Percentiles rank a stretch among this genome's conserved stretches.
Conservation (phyloP, 495 filamentous ascomycete species). For the Penicillium silybi region DNA sequence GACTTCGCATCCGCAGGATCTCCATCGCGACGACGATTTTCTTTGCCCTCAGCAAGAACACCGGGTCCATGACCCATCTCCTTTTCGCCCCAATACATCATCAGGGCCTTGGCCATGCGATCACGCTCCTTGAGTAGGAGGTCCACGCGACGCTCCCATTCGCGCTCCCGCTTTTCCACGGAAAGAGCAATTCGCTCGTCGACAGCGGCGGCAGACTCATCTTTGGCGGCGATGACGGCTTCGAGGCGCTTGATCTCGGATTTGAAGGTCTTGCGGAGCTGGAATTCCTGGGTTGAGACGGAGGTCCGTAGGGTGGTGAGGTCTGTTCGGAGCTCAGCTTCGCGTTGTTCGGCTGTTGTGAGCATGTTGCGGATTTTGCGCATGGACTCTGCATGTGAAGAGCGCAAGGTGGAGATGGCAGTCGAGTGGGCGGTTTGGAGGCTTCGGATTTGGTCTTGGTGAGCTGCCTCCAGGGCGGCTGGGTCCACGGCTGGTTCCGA, state of each 20-base stretch:
- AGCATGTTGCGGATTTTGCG: slow-evolving; percentile 37
- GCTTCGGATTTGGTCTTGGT: slow-evolving; percentile 37
- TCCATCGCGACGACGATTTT: slow-evolving; percentile 17
- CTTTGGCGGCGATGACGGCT: slow-evolving; percentile 35
- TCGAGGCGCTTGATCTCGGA: slow-evolving; percentile 33
- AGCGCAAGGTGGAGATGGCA: slow-evolving; percentile 35
- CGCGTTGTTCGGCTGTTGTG: slow-evolving; percentile 40
- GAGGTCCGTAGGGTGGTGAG: slow-evolving; percentile 28
- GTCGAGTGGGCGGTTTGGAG: slow-evolving; percentile 38
- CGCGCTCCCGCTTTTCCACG: slow-evolving; percentile 46
- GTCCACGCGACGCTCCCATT: slow-evolving; percentile 49
- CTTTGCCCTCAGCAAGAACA: slow-evolving; percentile 20
- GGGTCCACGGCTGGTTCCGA: background rate
- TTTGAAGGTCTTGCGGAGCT: slow-evolving; percentile 27
- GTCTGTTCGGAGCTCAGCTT: slow-evolving; percentile 38
- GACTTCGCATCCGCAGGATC: slow-evolving; percentile 21
- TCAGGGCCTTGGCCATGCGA: slow-evolving; percentile 48
- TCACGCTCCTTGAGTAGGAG: slow-evolving; percentile 55
- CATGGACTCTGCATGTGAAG: slow-evolving; percentile 42
- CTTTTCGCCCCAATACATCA: slow-evolving; percentile 49
- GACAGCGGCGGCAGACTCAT: slow-evolving; percentile 37
- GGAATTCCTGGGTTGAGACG: slow-evolving; percentile 16
- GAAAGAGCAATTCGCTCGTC: slow-evolving; percentile 42
- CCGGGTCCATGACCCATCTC: slow-evolving; percentile 33
- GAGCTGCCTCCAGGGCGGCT: slow-evolving; percentile 30